phyloP scores from a whole-genome alignment of 768 basidiomycete species.

The Boletus reticulatus region DNA sequence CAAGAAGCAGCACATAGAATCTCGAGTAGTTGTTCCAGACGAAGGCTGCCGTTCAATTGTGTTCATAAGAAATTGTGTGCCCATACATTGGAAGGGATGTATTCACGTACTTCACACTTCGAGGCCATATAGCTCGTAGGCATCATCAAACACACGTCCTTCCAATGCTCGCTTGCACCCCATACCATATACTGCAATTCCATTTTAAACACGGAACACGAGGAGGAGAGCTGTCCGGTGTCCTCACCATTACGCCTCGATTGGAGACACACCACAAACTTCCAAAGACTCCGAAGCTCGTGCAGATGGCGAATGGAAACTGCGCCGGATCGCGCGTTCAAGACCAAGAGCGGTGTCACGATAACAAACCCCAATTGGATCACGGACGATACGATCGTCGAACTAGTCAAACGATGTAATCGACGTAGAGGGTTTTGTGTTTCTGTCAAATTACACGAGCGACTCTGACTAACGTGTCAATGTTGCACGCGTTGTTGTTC shows the following conservation, averaged over 20 bases:
- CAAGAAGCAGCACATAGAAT: conserved; percentile 81
- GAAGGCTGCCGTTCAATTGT: conserved; percentile 43
- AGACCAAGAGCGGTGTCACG: conserved; percentile 67
- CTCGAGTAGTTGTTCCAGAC: conserved; percentile 70
- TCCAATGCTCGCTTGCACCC: conserved; percentile 81
- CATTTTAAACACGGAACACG: conserved; percentile 13
- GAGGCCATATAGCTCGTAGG: conserved; percentile 72
- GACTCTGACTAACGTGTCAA: conserved; percentile 62
- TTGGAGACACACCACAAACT: conserved; percentile 79
- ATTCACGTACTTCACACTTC: conserved; percentile 53
- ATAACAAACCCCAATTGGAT: conserved; percentile 57
- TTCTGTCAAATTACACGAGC: not conserved
- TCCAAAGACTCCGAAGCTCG: conserved; percentile 79
- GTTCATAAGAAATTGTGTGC: conserved; percentile 3
- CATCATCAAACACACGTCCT: conserved; percentile 74
- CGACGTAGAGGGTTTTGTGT: not conserved
- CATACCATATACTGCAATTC: conserved; percentile 63
- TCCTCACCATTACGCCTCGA: conserved; percentile 62
- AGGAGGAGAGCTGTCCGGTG: conserved; percentile 25
- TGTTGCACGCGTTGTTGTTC: conserved; percentile 47
- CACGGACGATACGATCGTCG: conserved; percentile 80
- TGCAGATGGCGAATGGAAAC: conserved; percentile 68
- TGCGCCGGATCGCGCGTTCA: conserved; percentile 78
- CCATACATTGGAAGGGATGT: not conserved
- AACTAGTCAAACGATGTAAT: conserved; percentile 37